Base-by-base conservation (phyloP, 768 basidiomycete genomes). In the Lactarius trivialis region DNA sequence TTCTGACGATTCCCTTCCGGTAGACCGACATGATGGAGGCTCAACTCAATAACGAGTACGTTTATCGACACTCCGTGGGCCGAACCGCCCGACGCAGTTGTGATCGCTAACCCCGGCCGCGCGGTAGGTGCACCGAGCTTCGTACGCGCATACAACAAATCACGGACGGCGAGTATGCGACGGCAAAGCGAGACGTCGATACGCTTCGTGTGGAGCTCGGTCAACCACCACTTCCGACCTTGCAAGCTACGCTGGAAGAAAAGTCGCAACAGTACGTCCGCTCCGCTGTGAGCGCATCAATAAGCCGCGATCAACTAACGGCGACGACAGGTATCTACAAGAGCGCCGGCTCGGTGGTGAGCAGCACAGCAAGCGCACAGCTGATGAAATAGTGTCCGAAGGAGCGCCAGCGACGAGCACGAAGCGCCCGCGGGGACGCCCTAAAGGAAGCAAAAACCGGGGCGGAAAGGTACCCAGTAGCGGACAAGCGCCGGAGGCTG, bases 121-220 rank as follows among this genome's bases (percentile, higher is more conserved):
- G 24, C 30, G 33, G 41, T 36, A 91, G 89, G 71, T 87, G 86
- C 68, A 69, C 70, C 24, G 85, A 86, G n/a, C 79, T 89, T 33
- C 84, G 85, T 4, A 71, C 75, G 39, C 88, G 88, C 73, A 91
- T 93, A 63, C 74, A 77, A 39, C 72, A 75, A 14, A 77, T 93
- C 12, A 84, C 86, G 24, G 89, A 89, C 52, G 86, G 85, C 37
- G 90, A 91, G 65, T 93, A 93, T 69, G 78, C 86, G 15, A 71
- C 74, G 8, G 85, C 90, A 5, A 92, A 92, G 71, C 73, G 73
- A 32, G 89, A 92, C 64, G 91, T 93, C 52, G 91, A 93, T 70
- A 75, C 81, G 56, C 76, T 93, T 50, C 82, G 91, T 43, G 77
- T 78, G 56, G 90, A 93, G 70, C 82, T 93, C 7, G 91, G 89